Conservation (phyloP, 305 asterid genomes). For the Coffea humblotiana region DNA sequence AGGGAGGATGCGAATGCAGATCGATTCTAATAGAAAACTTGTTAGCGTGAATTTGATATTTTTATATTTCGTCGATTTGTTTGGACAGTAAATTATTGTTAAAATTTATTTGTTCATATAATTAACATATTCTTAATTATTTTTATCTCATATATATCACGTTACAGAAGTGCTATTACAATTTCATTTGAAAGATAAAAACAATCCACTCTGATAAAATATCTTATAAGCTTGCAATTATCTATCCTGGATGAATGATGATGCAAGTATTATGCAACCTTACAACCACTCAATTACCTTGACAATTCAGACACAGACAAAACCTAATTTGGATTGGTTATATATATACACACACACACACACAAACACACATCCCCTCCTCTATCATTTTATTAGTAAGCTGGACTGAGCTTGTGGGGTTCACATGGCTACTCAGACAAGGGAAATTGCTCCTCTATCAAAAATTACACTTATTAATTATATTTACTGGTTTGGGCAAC, state of each 20-base stretch:
- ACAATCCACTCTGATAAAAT: not conserved
- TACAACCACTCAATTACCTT: not conserved
- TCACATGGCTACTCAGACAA: not conserved
- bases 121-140: too few species aligned
- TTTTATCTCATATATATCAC: too few species aligned
- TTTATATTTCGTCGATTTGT: too few species aligned
- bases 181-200: not conserved
- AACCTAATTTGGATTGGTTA: not conserved
- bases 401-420: not conserved
- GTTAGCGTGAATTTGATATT: not conserved
- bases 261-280: not conserved
- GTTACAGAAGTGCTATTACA: too few species aligned
- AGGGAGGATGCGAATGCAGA: not conserved
- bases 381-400: not conserved
- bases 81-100: too few species aligned
- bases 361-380: too few species aligned
- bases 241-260: not conserved
- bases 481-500: too few species aligned
- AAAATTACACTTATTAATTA: too few species aligned
- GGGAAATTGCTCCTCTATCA: not conserved
- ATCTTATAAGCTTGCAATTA: not conserved
- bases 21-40: not conserved
- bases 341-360: too few species aligned
- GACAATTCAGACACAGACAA: not conserved
- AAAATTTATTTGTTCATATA: too few species aligned